Percentiles rank a stretch among this genome's conserved stretches.
phyloP scores from a whole-genome alignment of 495 filamentous ascomycete species.

The Lindgomyces ingoldianus region DNA sequence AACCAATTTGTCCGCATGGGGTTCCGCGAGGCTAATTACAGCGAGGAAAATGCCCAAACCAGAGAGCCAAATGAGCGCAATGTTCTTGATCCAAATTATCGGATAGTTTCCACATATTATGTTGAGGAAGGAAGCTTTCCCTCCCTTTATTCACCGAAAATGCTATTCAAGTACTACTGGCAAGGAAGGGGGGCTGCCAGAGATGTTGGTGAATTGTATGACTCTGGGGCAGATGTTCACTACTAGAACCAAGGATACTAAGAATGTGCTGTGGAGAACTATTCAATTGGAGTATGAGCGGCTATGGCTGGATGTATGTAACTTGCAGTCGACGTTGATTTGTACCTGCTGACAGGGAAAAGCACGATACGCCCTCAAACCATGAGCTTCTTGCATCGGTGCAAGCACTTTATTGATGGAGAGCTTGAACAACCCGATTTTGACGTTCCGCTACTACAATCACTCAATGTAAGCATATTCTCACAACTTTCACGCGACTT shows the following conservation, averaged over 20 bases:
- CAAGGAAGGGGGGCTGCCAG: neutral
- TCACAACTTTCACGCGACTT: neutral
- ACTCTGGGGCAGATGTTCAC: conserved; percentile 34
- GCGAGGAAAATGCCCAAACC: neutral
- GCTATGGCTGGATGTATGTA: neutral
- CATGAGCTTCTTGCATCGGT: conserved; percentile 19
- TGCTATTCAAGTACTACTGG: neutral
- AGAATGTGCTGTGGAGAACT: conserved; percentile 23
- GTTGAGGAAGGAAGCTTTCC: conserved; percentile 34
- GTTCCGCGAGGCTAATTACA: neutral
- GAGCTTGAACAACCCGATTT: neutral
- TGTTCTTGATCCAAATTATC: conserved; percentile 14
- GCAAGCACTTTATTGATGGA: conserved; percentile 25
- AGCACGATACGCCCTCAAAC: neutral
- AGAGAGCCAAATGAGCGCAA: neutral
- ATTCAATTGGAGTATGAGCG: conserved; percentile 17
- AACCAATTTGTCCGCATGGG: neutral
- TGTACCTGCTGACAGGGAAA: conserved; percentile 1
- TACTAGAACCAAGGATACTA: conserved; percentile 27
- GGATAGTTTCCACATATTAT: conserved; percentile 35
- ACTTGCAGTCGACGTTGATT: neutral
- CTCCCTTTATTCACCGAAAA: conserved; percentile 34
- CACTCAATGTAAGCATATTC: conserved; percentile 2
- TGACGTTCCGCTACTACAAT: neutral
- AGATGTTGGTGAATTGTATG: conserved; percentile 32